Base-by-base conservation (phyloP, 2,329 filamentous ascomycete species). In the Talaromyces marneffei region DNA sequence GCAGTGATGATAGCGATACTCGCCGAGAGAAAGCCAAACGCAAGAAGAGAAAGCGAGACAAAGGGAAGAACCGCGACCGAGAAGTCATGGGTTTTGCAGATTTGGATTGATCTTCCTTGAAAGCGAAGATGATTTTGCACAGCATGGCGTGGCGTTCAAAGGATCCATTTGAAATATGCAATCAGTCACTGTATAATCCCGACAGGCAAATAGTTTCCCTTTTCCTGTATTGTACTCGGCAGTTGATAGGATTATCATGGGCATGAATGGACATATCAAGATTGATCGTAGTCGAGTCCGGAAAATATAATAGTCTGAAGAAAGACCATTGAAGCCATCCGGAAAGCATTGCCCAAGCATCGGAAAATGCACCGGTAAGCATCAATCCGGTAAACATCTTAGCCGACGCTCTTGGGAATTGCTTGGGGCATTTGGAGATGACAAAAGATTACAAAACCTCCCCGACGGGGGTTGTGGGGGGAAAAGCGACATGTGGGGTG, bases 11-110 rank as follows among this genome's bases (percentile, higher is more conserved):
- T 35, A 69, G 68, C 16, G 79, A 82, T 37, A 82, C 80, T 50
- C 80, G 83, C 7, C 76, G 75, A 33, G 77, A 80, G 68, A 39
- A 65, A 14, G 31, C 31, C n/a, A 25, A 20, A 71, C 81, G 78
- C 70, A 82, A 78, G 70, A 78, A 78, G 68, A 71, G 70, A 62
- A 80, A 78, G 71, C 73, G 75, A 68, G 71, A 69, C 60, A 80
- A 79, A 66, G 73, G 76, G 46, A 79, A 79, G 62, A 74, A 75
- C 62, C 72, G 71, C 52, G 69, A 69, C 57, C 70, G 72, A 48
- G 72, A 79, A 62, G 69, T 79, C 39, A 76, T 77, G 69, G 77
- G 72, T 7, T 79, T 79, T 61, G 66, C 71, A 53, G 77, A 74
- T 64, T 63, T 79, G 60, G 76, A 78, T 69, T 79, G 66, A 74